A percentile compares a stretch with the other conserved stretches of the same genome.
phyloP scores from a whole-genome alignment of 345 rosid species.

The Crucihimalaya himalaica region DNA sequence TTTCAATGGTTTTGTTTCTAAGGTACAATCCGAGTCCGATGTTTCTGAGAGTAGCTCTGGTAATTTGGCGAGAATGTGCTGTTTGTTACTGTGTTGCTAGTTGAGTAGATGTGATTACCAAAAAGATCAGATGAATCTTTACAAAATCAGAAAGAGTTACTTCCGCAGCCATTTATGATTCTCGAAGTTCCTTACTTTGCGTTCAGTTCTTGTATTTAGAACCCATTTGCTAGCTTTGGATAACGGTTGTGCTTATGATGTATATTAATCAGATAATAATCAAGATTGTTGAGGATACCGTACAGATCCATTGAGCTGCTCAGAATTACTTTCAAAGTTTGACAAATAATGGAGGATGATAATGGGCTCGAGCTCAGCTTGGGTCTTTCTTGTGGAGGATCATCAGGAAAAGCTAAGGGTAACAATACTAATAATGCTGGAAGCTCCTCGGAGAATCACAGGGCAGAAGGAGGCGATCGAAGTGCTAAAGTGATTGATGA shows the following conservation, averaged over 20 bases:
- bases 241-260: not conserved
- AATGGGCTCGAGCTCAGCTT: constrained; percentile 94
- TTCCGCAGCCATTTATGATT: not conserved
- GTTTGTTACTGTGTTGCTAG: not conserved
- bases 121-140: not conserved
- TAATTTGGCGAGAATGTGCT: not conserved
- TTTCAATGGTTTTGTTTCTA: constrained; percentile 12
- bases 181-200: not conserved
- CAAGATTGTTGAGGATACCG: constrained; percentile 5
- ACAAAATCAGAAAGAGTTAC: not conserved
- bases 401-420: constrained; percentile 69
- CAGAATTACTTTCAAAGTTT: not conserved
- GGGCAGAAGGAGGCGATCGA: constrained; percentile 63
- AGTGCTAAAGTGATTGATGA: constrained; percentile 70
- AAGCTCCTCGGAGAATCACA: constrained; percentile 52
- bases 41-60: not conserved
- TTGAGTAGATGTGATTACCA: not conserved
- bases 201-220: not conserved
- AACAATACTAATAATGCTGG: constrained; percentile 60
- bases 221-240: not conserved
- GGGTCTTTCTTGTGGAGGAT: constrained; percentile 89
- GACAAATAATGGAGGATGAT: constrained; percentile 71
- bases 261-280: constrained; percentile 19
- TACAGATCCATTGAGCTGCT: constrained; percentile 12
- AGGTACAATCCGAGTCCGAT: not conserved